Evolutionary conservation across 495 filamentous ascomycete species (phyloP), one percentile per base, ranked within the genome.

Genomic region (Rusavskia elegans): DNA sequence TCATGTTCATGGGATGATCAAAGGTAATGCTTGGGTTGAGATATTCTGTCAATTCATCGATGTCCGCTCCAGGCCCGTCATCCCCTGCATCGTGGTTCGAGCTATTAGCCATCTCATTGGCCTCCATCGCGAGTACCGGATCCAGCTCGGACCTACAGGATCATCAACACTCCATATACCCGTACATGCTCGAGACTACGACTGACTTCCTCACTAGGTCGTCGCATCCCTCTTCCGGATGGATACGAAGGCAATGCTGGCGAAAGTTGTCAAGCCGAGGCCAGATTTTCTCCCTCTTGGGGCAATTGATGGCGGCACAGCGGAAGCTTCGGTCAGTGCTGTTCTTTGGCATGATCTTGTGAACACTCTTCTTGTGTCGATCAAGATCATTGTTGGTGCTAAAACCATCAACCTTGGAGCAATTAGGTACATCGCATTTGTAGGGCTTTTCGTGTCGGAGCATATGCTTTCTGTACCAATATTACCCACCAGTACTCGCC

Each of bases 201-300:
- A 58, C 71, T 60, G 66, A 83, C 83, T 62, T 73, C 50, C 67
- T 68, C 46, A 80, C 63, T 21, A 83, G 71, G 14, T 63, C 56
- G 5, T 76, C 70, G 2, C 73, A 58, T 54, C 81, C 70, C 32
- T 75, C 68, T 4, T 75, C 70, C 20, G 64, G 61, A 66, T 98
- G 90, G 61, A 92, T 82, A n/a, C 84, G 78, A 52, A 73, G 75
- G 42, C 94, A 71, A 59, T 98, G 92, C 52, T 84, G 81, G 60
- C 80, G 81, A 66, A 96, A 98, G 57, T 98, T 98, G 64, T 98
- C 92, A 49, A 84, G 64, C 8, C 92, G 79, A 10, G 86, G 89
- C 86, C 90, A 96, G 41, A 74, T 70, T 67, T 96, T 96, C 17
- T 74, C 68, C 50, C 77, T 81, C 20, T 74, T 79, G 27, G 71